Base-by-base conservation (phyloP, 2,329 filamentous ascomycete species). In the Pseudogymnoascus sp. region DNA sequence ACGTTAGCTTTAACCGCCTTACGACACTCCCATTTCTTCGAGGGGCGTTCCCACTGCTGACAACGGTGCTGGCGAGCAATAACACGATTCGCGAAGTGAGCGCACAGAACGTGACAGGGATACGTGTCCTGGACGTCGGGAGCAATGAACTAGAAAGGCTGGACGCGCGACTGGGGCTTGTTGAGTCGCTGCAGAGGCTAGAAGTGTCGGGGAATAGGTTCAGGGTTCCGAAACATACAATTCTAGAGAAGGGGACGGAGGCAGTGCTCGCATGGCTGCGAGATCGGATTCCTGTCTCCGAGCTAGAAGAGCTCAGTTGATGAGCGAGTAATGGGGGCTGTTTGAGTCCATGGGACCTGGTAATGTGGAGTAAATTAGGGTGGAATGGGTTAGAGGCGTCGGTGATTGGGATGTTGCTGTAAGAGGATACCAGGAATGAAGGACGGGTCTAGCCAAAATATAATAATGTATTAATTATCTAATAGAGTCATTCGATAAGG, bases 171-270 rank as follows among this genome's bases (percentile, higher is more conserved):
- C 80, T 97, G 9, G 93, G 93, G 0, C 77, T 96, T 11, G 78
- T 96, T 0, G 78, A 79, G 2, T 75, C 85, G 68, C 64, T 84
- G 75, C 76, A 88, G 79, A 73, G 82, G 60, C 76, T 97, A 8
- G 88, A 96, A 57, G 88, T 96, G 3, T 83, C 83, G 28, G 91
- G 91, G 0, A 97, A 97, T 71, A 81, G 86, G 33, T 97, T 97
- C 75, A 82, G 90, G 33, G 91, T 97, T 33, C 93, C 93, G 0
- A 84, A 89, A 61, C 92, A 88, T 77, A 89, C 88, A 64, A 82
- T 96, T 6, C 76, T 97, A 57, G 89, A 93, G 63, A 89, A 91
- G 64, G 93, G 93, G 0, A 97, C 92, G 0, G 91, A 96, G 68
- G 88, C 90, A 2, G 87, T 91, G 0, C 76, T 97, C 66, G 80